phyloP scores from a whole-genome alignment of 169 alveolate species.

The Babesia divergens region DNA sequence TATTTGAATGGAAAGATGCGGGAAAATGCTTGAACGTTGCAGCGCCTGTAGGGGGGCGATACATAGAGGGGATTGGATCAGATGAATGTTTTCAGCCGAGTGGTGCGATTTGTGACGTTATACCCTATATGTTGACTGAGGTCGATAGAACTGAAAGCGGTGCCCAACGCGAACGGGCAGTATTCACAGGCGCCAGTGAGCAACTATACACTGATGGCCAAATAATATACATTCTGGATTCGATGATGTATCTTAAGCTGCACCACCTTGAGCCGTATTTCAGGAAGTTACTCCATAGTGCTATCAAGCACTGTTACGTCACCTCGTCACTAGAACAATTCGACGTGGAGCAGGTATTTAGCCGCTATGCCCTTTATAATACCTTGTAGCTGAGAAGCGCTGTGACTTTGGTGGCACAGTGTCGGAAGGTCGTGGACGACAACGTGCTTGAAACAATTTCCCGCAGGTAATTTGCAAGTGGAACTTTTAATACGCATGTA shows the following conservation, averaged over 20 bases:
- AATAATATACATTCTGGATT: slow-evolving; percentile 50
- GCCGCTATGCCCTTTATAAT: too few species aligned
- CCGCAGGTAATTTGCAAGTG: background rate
- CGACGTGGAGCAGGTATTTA: slow-evolving; percentile 55
- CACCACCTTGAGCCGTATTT: slow-evolving; percentile 54
- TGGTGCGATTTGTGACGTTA: slow-evolving; percentile 38
- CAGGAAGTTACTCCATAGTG: slow-evolving; percentile 12
- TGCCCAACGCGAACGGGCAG: background rate
- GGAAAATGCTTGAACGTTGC: slow-evolving; percentile 26
- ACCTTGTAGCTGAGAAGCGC: slow-evolving; percentile 29
- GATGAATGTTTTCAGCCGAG: background rate
- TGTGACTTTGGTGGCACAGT: slow-evolving; percentile 32
- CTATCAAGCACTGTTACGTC: slow-evolving; percentile 39
- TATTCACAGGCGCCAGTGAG: slow-evolving; percentile 14
- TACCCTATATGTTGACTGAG: slow-evolving; percentile 11
- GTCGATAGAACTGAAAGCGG: background rate
- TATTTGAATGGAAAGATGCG: slow-evolving; percentile 40
- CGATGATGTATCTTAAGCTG: slow-evolving; percentile 41
- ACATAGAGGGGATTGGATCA: slow-evolving; percentile 36
- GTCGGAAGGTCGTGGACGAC: slow-evolving; percentile 30
- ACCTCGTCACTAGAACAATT: slow-evolving; percentile 26
- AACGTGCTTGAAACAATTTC: slow-evolving; percentile 33
- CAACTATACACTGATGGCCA: slow-evolving; percentile 60
- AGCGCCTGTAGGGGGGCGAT: background rate
- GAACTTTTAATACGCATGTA: background rate